Evolutionary conservation across 2,329 filamentous ascomycete genomes (phyloP).

Genomic region (Rhynchosporium agropyri): DNA sequence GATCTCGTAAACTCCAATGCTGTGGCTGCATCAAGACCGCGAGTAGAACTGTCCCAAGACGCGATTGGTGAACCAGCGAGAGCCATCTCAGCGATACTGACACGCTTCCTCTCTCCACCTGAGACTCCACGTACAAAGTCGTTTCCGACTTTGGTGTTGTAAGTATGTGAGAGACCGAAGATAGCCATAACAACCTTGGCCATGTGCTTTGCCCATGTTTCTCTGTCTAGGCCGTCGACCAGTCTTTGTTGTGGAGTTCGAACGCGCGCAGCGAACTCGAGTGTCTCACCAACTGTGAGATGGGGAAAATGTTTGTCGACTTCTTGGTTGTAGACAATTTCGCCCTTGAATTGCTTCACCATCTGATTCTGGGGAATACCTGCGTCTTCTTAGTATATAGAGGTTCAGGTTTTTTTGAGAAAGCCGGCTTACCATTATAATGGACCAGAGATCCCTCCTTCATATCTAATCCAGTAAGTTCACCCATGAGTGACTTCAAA

Average conservation of each 20-base stretch:
- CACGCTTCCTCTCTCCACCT: constrained; percentile 76
- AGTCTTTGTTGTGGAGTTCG: constrained; percentile 63
- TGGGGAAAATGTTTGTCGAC: constrained; percentile 76
- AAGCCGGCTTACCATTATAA: constrained; percentile 60
- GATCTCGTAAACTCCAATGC: constrained; percentile 73
- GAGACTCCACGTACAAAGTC: constrained; percentile 71
- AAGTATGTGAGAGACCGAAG: constrained; percentile 72
- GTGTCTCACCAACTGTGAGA: constrained; percentile 72
- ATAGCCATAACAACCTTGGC: constrained; percentile 67
- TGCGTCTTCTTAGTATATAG: constrained; percentile 55
- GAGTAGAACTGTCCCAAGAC: constrained; percentile 50
- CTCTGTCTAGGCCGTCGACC: constrained; percentile 60
- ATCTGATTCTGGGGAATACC: constrained; percentile 52
- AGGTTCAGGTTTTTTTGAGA: too few relatives aligned
- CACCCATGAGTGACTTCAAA: constrained; percentile 61
- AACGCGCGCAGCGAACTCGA: constrained; percentile 71
- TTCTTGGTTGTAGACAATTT: constrained; percentile 76
- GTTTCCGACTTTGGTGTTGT: constrained; percentile 74
- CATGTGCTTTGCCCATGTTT: constrained; percentile 49
- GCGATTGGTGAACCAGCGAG: constrained; percentile 54
- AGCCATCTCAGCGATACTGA: constrained; percentile 78
- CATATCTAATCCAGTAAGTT: constrained; percentile 60
- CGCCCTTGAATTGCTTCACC: constrained; percentile 63
- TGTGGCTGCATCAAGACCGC: constrained; percentile 73
- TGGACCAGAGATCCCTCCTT: constrained; percentile 56